These are phyloP conservation scores for Xylariales sp. DNA, from an alignment of 2,329 filamentous ascomycete genomes.

Conservation along the genomic window DNA sequence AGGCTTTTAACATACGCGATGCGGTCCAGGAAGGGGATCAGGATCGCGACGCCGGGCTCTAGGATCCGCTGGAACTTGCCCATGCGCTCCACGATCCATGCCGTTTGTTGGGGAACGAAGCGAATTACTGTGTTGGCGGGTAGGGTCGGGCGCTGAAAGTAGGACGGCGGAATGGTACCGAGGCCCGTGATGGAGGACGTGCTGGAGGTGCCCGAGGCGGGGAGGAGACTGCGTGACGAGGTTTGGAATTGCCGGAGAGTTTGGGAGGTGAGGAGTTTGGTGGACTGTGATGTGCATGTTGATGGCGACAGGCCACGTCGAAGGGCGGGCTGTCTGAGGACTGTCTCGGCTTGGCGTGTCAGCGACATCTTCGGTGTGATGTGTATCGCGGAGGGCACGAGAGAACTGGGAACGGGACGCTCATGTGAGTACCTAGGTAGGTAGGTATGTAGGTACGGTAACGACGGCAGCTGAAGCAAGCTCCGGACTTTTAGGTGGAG, in stretches of 20 bases:
- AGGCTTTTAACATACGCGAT: constrained; percentile 97
- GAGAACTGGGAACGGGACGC: background rate
- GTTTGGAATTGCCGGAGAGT: constrained; percentile 10
- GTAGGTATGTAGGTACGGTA: no score
- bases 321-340: constrained; percentile 8
- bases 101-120: constrained; percentile 98
- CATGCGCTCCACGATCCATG: constrained; percentile 99
- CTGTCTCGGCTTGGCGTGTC: constrained; percentile 10
- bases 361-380: constrained; percentile 12
- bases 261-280: background rate
- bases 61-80: constrained; percentile 93
- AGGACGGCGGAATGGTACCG: constrained; percentile 56
- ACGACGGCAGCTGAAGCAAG: no score
- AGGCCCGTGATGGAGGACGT: constrained; percentile 25
- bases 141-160: constrained; percentile 70
- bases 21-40: constrained; percentile 87
- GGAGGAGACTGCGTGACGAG: constrained; percentile 5
- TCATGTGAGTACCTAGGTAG: no score
- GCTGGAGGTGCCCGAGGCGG: constrained; percentile 10
- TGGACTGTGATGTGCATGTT: no score
- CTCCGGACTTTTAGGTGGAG: no score
- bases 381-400: background rate
- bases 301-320: constrained; percentile 8
- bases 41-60: constrained; percentile 81
- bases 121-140: constrained; percentile 93